phyloP scores from a whole-genome alignment of 345 rosid species.

The Euphorbia pulcherrima region DNA sequence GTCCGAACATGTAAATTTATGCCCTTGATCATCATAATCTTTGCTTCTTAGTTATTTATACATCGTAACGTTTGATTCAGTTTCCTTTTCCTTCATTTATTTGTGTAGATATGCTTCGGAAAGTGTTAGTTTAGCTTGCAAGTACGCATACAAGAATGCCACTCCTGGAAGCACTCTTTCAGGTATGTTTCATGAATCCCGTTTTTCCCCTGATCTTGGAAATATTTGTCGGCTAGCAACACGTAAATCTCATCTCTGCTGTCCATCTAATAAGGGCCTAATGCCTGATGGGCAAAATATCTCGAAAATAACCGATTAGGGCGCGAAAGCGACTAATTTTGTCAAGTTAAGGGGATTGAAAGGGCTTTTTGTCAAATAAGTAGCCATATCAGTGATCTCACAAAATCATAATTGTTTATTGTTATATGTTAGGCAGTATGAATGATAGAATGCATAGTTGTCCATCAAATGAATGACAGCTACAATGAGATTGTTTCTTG shows the following conservation, averaged over 20 bases:
- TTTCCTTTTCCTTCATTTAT: conserved; percentile 3
- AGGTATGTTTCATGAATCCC: conserved; percentile 50
- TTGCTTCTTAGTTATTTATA: neutral
- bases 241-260: too few relatives aligned
- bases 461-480: neutral
- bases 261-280: neutral
- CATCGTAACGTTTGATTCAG: neutral
- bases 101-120: conserved; percentile 76
- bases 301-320: neutral
- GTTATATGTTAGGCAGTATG: neutral
- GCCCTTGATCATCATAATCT: neutral
- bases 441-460: neutral
- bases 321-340: neutral
- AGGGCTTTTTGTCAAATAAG: neutral
- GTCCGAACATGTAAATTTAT: conserved; percentile 66
- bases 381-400: neutral
- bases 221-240: too few relatives aligned
- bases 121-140: conserved; percentile 79
- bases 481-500: neutral
- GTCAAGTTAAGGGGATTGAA: neutral
- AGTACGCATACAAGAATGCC: conserved; percentile 72
- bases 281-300: too few relatives aligned
- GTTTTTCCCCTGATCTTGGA: too few relatives aligned
- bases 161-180: conserved; percentile 77
- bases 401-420: neutral